Base-by-base conservation (phyloP, 768 basidiomycete species). In the Tubosaeta sp. region DNA sequence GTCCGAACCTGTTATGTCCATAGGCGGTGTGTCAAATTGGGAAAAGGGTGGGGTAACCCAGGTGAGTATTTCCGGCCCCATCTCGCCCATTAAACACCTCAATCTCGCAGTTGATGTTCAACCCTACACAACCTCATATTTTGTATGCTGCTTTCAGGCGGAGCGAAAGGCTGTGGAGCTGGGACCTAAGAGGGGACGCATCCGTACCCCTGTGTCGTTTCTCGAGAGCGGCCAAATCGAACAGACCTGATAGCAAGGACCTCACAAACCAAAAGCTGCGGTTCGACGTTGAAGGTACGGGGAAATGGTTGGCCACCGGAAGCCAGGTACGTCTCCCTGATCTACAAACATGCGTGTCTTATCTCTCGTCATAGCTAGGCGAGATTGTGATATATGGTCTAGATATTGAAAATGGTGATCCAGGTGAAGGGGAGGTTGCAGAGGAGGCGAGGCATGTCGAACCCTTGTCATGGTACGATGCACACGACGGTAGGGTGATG, bases 91-190 rank as follows among this genome's bases (percentile, higher is more conserved):
- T 14, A 22, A 6, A 11, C 12, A 10, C 39, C 19, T 13, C 18
- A 35, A 5, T 4, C 30, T 39, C 7, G 5, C 52, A 90, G 90
- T 67, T 93, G 35, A 76, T 79, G 52, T 97, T 94, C 69, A 87
- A 94, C 59, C 89, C 90, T 0, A 69, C 71, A 18, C 69, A 72
- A 38, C 86, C 90, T 0, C 79, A 89, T 51, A 68, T 89, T 1
- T 66, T 97, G 24, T 95, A 89, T 54, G 86, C 87, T 0, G 77
- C 89, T 0, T 94, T 90, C 57, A 79, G 94, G 6, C 76, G 87
- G 12, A 62, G 66, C 6, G 73, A 73, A 6, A 61, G 62, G 3
- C 75, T 95, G 21, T 86, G 84, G 60, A 74, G 79, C 48, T 96
- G 89, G 86, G 94, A 96, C 64, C 64, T 93, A 6, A 80, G 93